Evolutionary conservation across 805 yeast genomes (phyloP).

Genomic region (Kodamaea neixiangensis): DNA sequence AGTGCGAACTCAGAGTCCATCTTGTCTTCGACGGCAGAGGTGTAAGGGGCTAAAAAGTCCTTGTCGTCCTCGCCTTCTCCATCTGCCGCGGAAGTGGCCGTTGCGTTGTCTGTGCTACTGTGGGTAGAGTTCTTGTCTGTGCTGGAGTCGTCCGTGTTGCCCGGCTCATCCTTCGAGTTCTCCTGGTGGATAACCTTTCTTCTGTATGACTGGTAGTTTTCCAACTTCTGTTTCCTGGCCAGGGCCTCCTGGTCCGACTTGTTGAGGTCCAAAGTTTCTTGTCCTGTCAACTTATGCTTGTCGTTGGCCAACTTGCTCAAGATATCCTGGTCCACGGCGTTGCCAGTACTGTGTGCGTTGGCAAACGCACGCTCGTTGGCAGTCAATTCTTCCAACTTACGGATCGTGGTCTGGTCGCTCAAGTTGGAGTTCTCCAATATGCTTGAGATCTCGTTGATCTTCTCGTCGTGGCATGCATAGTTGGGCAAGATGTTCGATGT

Average conservation of each 20-base stretch:
- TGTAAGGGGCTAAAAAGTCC: conserved; percentile 59
- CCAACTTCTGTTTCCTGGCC: conserved; percentile 51
- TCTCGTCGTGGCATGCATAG: conserved; percentile 48
- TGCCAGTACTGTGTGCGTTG: conserved; percentile 51
- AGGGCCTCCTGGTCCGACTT: conserved; percentile 48
- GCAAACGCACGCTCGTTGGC: conserved; percentile 62
- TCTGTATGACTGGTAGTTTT: conserved; percentile 59
- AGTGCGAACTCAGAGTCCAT: conserved; percentile 62
- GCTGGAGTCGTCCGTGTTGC: conserved; percentile 3
- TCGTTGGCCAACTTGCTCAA: conserved; percentile 34
- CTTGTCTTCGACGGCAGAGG: conserved; percentile 66
- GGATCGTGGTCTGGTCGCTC: conserved; percentile 49
- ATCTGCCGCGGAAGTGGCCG: not conserved
- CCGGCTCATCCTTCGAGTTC: conserved; percentile 24
- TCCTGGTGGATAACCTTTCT: conserved; percentile 61
- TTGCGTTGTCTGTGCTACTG: not conserved
- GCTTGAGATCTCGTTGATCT: conserved; percentile 38
- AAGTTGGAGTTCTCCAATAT: conserved; percentile 42
- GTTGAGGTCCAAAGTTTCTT: conserved; percentile 43
- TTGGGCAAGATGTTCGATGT: conserved; percentile 62
- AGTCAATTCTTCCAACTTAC: conserved; percentile 54
- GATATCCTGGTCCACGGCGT: conserved; percentile 32
- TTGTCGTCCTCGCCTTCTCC: conserved; percentile 13
- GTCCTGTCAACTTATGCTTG: conserved; percentile 45
- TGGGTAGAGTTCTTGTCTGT: conserved; percentile 7